phyloP scores from a whole-genome alignment of 1,139 yeast genomes.

The Pichia sp. region DNA sequence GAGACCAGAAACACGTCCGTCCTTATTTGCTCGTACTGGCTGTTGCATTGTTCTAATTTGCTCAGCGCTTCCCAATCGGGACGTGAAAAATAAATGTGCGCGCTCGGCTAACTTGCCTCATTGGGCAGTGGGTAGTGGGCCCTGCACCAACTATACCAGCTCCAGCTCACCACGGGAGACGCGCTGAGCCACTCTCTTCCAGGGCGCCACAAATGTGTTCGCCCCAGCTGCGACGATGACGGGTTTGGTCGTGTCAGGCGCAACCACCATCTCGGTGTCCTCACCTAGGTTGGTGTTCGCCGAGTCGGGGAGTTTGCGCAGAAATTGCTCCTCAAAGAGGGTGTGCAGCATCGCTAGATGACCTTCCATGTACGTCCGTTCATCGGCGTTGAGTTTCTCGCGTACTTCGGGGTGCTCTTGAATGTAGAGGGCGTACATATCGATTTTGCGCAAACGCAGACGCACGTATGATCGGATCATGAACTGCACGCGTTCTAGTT shows the following conservation, averaged over 20 bases:
- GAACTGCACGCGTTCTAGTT: conserved; percentile 79
- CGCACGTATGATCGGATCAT: conserved; percentile 73
- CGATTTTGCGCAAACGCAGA: conserved; percentile 68
- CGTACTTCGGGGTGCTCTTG: conserved; percentile 27
- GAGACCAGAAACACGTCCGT: too few species aligned
- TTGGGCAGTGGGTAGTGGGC: neutral
- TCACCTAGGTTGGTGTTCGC: conserved; percentile 67
- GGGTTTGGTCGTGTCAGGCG: conserved; percentile 68
- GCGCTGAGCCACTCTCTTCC: conserved; percentile 38
- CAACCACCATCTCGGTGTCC: conserved; percentile 59
- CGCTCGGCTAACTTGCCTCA: neutral
- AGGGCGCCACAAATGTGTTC: conserved; percentile 21
- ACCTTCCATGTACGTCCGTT: conserved; percentile 53
- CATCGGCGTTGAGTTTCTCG: conserved; percentile 46
- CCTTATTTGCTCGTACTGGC: conserved; percentile 2
- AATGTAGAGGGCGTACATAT: conserved; percentile 55
- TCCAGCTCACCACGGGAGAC: conserved; percentile 1
- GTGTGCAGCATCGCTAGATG: conserved; percentile 61
- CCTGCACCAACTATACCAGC: neutral
- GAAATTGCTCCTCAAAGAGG: conserved; percentile 61
- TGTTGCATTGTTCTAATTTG: too few species aligned
- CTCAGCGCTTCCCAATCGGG: conserved; percentile 1
- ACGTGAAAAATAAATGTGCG: neutral
- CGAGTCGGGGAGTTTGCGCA: conserved; percentile 44
- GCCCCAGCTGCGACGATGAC: conserved; percentile 50